Base-by-base conservation (phyloP, 371 early-diverging fungal species). In the Syncephalastrum racemosum region DNA sequence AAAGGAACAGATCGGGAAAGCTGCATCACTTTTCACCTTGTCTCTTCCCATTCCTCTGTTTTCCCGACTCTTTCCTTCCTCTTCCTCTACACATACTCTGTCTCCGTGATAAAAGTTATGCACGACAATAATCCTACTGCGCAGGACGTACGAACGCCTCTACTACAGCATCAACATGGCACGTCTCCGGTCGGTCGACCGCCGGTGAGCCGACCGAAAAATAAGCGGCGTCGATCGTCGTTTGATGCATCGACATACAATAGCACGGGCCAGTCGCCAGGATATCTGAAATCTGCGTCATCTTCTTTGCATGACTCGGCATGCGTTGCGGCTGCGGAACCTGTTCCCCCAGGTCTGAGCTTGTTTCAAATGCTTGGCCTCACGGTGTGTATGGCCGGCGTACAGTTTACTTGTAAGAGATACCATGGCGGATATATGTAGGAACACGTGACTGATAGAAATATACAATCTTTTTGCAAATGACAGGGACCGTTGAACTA, bases 381-480 rank as follows among this genome's bases (percentile, higher is more conserved):
- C 15, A 64, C 64, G 15, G 42, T 64, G 12, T 64, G 84, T 58
- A 82, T 85, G 84, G 80, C 82, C 12, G 86, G 86, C n/a, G 81
- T 85, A 3, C 86, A 85, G 44, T 85, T 85, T 59, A 83, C 84
- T 27, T 85, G 86, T 82, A 73, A 73, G 77, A 19, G 4, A n/a
- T 42, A 10, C 5, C 0, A 14, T 44, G n/a, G 23, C 4, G 19
- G 4, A 39, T 7, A 2, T n/a, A 18, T 14, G 23, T 23, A 22
- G 13, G n/a, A 46, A 31, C n/a, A 2, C 19, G 36, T 31, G 27
- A 10, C 12, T 51, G 24, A 51, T 22, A n/a, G 24, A 12, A 45
- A 20, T n/a, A 16, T 51, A n/a, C 19, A 3, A 46, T 43, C 4
- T 7, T 39, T 27, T 19, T 55, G 4, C 1, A 15, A 36, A 57